These are phyloP conservation scores for Fraxinus velutina DNA, from an alignment of 305 asterid species.

Conservation along the genomic window DNA sequence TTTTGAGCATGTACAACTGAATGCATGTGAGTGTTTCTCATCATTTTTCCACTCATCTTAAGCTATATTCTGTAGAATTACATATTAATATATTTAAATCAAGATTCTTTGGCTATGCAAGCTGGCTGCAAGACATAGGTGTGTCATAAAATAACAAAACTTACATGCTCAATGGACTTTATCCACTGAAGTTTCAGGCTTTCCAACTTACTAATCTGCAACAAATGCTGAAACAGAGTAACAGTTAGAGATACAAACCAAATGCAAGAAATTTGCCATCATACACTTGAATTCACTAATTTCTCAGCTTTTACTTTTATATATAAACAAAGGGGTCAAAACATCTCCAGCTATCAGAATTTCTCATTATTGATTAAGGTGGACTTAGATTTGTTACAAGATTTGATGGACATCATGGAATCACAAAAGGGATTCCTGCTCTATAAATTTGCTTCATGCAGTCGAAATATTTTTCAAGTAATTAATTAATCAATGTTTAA, in stretches of 20 bases:
- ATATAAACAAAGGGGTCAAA: slow-evolving; percentile 10
- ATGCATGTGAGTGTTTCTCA: not conserved
- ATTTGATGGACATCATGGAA: slow-evolving; percentile 5
- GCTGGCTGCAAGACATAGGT: slow-evolving; percentile 8
- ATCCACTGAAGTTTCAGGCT: slow-evolving; percentile 82
- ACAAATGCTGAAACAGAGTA: slow-evolving; percentile 56
- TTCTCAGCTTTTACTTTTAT: not conserved
- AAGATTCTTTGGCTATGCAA: slow-evolving; percentile 2
- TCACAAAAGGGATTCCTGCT: not conserved
- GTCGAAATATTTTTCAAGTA: not conserved
- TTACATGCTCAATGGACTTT: slow-evolving; percentile 76
- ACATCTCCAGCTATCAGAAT: not conserved
- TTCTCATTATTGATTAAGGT: not conserved
- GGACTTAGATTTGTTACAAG: not conserved
- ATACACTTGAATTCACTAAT: not conserved
- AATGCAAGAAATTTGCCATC: not conserved
- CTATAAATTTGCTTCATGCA: not conserved
- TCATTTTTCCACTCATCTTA: slow-evolving; percentile 8
- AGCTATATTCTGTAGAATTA: not conserved
- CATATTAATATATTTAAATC: not conserved
- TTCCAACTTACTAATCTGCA: slow-evolving; percentile 58
- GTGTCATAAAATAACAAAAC: slow-evolving; percentile 22
- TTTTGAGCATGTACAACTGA: not conserved
- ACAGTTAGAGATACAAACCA: slow-evolving; percentile 18
- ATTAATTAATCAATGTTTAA: not conserved